Base-by-base conservation (phyloP, 2,329 filamentous ascomycete species). In the Nothopassalora personata region DNA sequence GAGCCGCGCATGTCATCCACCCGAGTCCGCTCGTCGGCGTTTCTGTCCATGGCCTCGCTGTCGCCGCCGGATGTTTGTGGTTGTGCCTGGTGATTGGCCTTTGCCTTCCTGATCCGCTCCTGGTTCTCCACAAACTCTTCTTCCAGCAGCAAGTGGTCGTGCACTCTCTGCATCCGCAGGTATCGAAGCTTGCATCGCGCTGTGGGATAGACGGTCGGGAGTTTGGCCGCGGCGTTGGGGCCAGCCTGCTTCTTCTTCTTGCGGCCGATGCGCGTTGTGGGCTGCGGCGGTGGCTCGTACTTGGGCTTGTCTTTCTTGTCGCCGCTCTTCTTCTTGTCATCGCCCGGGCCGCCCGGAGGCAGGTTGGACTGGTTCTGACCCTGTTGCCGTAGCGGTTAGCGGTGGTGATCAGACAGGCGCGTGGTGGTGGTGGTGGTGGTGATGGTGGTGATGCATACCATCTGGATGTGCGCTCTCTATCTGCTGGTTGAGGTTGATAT, bases 81-180 rank as follows among this genome's bases (percentile, higher is more conserved):
- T 28, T 80, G 83, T 59, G 83, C 79, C 57, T 84, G 86, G 67
- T 88, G 87, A 72, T 90, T 88, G 57, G 85, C 88, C 82, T 96
- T 97, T 64, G 91, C 88, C 77, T 96, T 97, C 70, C 95, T 87
- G 70, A 97, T 81, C 49, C 91, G 90, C 78, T 99, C 94, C 78
- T 99, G 94, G 76, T 99, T 99, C 81, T 97, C 93, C 63, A 99
- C 94, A 67, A 96, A 99, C 77, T 99, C 94, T 74, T 99, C 94
- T 75, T 99, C 94, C 31, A 99, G 85, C 63, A 99, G 81, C 61
- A 99, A 83, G 73, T 99, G 94, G 74, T 99, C 94, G 80, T 99
- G 95, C 70, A 97, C 91, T 72, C 94, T 88, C 80, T 99, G 94
- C 94, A 99, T 97, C 70, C 94, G 90, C 60, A 99, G 85, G 64